Base-by-base conservation (phyloP, 2,329 filamentous ascomycete species). In the Colletotrichum graminicola region DNA sequence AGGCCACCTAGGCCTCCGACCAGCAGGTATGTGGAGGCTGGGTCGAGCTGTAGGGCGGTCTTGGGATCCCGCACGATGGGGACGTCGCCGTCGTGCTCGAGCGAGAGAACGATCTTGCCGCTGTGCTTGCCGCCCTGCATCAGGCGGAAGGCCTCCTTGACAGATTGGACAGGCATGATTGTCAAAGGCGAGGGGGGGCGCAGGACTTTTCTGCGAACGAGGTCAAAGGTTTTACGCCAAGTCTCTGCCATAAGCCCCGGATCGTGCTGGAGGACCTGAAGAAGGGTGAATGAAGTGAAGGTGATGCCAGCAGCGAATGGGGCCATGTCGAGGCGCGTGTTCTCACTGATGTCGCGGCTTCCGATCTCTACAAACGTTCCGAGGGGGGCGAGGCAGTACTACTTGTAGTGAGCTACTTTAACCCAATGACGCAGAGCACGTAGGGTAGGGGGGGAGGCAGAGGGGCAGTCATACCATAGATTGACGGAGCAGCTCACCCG, bases 311-410 rank as follows among this genome's bases (percentile, higher is more conserved):
- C 73, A 1, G 80, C 76, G 47, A 89, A 88, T 0, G 79, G 77
- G 0, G 79, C 70, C 84, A 88, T 66, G n/a, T 71, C 69, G 82
- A 87, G 85, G 1, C 81, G 80, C 0, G 87, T 76, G 3, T 78
- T 75, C 11, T 78, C 78, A 7, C 77, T 73, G 6, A 83, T 75
- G 43, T 85, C 82, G 3, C 78, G 76, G 62, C 81, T 80, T 3
- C 82, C 82, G n/a, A 85, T 79, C 63, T 85, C 83, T 0, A 85
- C 66, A 69, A 86, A 80, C 0, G 74, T 77, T 0, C 82, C 84
- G 51, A 80, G 81, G 5, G 77, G 74, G 0, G 83, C 81, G 5
- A 86, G 74, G 62, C 82, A 84, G 32, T 4, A 34, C 32, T 34
- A 6, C 32, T 7, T 34, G 32, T 34, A 8, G 32, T 32, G 32